Evolutionary conservation across 2,329 filamentous ascomycete species (phyloP).

Genomic region (Arthroderma uncinatum): DNA sequence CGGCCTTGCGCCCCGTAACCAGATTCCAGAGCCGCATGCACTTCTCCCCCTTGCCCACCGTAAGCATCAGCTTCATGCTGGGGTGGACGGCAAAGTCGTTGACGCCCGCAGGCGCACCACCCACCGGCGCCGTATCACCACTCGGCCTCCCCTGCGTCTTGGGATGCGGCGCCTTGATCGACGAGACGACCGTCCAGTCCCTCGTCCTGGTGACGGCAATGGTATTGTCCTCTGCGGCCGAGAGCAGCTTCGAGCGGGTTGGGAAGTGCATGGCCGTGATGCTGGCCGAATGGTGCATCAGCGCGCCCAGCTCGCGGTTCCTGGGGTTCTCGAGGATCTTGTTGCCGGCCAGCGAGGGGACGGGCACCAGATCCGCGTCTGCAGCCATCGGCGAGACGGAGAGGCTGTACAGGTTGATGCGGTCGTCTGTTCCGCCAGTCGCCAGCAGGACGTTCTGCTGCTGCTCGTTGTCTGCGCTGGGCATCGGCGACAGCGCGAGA

Average conservation of each 20-base stretch:
- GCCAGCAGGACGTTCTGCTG: conserved; percentile 77
- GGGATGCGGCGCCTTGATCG: conserved; percentile 78
- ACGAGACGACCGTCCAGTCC: conserved; percentile 80
- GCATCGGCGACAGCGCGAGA: conserved; percentile 70
- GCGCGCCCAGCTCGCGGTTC: conserved; percentile 76
- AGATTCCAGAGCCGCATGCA: conserved; percentile 94
- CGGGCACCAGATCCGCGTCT: conserved; percentile 45
- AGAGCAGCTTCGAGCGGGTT: conserved; percentile 73
- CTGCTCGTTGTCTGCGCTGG: conserved; percentile 43
- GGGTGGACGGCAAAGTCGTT: conserved; percentile 95
- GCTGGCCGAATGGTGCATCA: conserved; percentile 75
- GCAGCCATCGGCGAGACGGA: conserved; percentile 55
- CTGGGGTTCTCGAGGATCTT: conserved; percentile 72
- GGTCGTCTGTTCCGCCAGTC: conserved; percentile 83
- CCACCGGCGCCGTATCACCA: conserved; percentile 76
- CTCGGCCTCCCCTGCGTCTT: conserved; percentile 70
- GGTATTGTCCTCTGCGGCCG: conserved; percentile 80
- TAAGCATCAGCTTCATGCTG: conserved; percentile 93
- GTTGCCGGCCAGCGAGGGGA: conserved; percentile 58
- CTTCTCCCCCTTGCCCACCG: conserved; percentile 76
- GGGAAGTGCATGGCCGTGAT: conserved; percentile 75
- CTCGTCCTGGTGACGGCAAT: conserved; percentile 77
- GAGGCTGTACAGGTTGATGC: conserved; percentile 85
- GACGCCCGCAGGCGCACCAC: conserved; percentile 72
- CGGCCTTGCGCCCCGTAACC: conserved; percentile 90